Conservation (phyloP, 345 rosid genomes). For the Microthlaspi erraticum region DNA sequence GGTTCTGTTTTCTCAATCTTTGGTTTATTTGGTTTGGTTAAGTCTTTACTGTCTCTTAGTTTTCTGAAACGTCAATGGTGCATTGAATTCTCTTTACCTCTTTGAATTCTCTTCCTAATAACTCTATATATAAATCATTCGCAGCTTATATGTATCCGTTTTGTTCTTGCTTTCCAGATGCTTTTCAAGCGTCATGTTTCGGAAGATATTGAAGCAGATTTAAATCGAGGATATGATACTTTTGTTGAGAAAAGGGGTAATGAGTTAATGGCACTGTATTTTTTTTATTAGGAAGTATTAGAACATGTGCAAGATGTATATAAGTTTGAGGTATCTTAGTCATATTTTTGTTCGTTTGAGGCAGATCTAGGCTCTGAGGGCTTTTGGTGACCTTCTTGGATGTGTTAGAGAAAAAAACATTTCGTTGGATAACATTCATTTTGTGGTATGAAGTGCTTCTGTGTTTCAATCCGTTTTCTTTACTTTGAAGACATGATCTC, state of each 20-base stretch:
- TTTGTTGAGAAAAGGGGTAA: slow-evolving; percentile 81
- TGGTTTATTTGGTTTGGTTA: too few species aligned
- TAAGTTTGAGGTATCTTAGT: slow-evolving; percentile 32
- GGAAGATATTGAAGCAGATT: slow-evolving; percentile 89
- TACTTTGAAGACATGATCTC: slow-evolving; percentile 36
- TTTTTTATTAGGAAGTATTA: slow-evolving; percentile 12
- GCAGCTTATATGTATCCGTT: neutral
- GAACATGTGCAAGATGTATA: slow-evolving; percentile 12
- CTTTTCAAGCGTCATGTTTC: slow-evolving; percentile 78
- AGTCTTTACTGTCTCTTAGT: too few species aligned
- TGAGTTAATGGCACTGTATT: slow-evolving; percentile 39
- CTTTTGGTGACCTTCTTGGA: slow-evolving; percentile 83
- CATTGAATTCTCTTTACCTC: too few species aligned
- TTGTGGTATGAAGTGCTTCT: slow-evolving; percentile 71
- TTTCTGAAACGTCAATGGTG: too few species aligned
- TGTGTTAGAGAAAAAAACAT: slow-evolving; percentile 83
- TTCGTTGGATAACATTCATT: slow-evolving; percentile 90
- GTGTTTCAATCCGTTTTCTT: slow-evolving; percentile 20
- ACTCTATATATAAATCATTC: too few species aligned
- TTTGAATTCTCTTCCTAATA: too few species aligned
- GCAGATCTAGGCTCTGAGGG: slow-evolving; percentile 91
- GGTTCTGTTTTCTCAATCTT: too few species aligned
- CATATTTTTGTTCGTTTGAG: slow-evolving; percentile 32
- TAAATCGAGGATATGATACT: slow-evolving; percentile 92
- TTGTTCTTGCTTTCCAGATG: slow-evolving; percentile 58